A percentile compares a stretch with the other conserved stretches of the same genome.
phyloP scores from a whole-genome alignment of 768 basidiomycete species.

The Omphalotus guepiniiformis region DNA sequence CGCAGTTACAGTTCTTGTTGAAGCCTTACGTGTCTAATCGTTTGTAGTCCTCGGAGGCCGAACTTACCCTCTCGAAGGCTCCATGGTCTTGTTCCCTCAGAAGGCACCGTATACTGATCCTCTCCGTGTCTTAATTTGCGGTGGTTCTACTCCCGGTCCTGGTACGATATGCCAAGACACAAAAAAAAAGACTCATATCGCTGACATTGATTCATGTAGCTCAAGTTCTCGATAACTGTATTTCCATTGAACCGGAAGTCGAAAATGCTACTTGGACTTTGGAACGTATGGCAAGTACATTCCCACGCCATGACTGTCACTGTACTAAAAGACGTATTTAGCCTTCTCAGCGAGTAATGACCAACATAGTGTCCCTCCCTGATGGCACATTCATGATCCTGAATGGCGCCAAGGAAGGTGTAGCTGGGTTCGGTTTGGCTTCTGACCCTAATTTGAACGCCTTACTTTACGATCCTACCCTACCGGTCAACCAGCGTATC shows the following conservation, averaged over 20 bases:
- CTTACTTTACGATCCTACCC: conserved; percentile 64
- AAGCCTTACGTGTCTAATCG: not conserved
- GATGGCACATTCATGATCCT: conserved; percentile 70
- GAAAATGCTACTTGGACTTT: conserved; percentile 60
- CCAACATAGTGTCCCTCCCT: conserved; percentile 60
- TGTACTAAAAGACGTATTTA: conserved; percentile 17
- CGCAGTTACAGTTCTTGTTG: not conserved
- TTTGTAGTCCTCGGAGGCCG: conserved; percentile 62
- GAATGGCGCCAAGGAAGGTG: conserved; percentile 68
- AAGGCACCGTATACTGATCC: conserved; percentile 71
- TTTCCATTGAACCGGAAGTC: conserved; percentile 63
- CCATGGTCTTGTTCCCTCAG: conserved; percentile 66
- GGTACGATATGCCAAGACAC: conserved; percentile 22
- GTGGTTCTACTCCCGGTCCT: conserved; percentile 64
- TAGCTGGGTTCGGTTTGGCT: conserved; percentile 72
- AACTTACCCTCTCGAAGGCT: conserved; percentile 74
- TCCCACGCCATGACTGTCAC: not conserved
- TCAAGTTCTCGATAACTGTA: conserved; percentile 62
- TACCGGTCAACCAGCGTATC: conserved; percentile 55
- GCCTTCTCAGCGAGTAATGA: conserved; percentile 74
- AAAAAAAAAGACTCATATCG: not conserved
- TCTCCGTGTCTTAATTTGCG: conserved; percentile 66
- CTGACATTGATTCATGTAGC: not conserved
- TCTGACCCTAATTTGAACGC: conserved; percentile 59
- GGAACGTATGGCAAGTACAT: conserved; percentile 64